Evolutionary conservation across 306 rosid species (phyloP).

Genomic region (Cyclanthera cordifolia): DNA sequence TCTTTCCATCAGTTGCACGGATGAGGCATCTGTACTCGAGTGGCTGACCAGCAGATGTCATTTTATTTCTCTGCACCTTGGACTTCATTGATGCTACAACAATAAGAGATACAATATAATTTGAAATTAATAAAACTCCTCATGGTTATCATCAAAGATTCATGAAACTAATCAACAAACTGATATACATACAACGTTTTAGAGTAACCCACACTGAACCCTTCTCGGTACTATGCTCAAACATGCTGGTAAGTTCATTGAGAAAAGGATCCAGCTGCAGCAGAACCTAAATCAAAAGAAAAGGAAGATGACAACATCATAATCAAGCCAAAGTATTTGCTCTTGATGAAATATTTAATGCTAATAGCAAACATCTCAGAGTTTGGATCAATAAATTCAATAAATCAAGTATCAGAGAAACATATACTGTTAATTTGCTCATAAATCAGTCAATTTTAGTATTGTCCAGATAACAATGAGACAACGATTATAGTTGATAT

Average conservation of each 20-base stretch:
- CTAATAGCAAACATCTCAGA: background rate
- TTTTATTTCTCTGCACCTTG: constrained; percentile 56
- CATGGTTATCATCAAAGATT: constrained; percentile 8
- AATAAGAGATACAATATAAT: constrained; percentile 8
- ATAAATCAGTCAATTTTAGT: background rate
- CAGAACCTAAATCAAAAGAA: constrained; percentile 42
- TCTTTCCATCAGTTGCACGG: constrained; percentile 88
- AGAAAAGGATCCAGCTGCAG: constrained; percentile 86
- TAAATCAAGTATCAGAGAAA: background rate
- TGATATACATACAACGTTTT: constrained; percentile 57
- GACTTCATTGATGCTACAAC: constrained; percentile 69
- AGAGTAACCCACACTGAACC: constrained; percentile 98
- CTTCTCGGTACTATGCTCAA: constrained; percentile 58
- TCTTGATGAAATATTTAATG: background rate
- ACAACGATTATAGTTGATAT: background rate
- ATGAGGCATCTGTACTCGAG: constrained; percentile 77
- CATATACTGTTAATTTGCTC: background rate
- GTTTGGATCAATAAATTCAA: background rate
- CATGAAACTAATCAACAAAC: background rate
- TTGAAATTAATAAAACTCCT: constrained; percentile 15
- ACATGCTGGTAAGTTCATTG: constrained; percentile 91
- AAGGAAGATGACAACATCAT: background rate
- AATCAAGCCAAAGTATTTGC: background rate
- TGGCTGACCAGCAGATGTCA: constrained; percentile 45
- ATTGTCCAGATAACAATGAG: background rate